Evolutionary conservation across 495 filamentous ascomycete genomes (phyloP).

Genomic region (Podospora tetraspora): DNA sequence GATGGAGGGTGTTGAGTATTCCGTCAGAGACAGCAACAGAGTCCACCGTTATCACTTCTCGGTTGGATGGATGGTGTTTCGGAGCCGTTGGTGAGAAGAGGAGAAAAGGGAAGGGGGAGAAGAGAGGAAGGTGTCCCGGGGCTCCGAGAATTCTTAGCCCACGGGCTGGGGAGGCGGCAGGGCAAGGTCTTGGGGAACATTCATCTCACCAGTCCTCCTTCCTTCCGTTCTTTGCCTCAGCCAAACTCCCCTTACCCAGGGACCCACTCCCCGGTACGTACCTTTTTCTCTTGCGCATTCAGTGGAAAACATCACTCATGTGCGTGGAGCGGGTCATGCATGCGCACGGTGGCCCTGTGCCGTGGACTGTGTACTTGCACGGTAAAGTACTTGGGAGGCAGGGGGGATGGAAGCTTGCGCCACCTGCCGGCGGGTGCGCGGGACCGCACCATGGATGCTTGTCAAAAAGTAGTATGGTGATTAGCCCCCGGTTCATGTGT

Average conservation of each 20-base stretch:
- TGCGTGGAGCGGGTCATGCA: no score
- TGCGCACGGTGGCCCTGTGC: not conserved
- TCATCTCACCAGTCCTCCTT: not conserved
- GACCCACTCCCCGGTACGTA: not conserved
- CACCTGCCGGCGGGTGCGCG: constrained; percentile 13
- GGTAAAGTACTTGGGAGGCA: not conserved
- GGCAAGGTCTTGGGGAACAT: no score
- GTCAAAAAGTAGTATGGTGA: constrained; percentile 14
- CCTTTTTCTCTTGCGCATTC: not conserved
- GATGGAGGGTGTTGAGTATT: not conserved
- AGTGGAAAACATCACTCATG: no score
- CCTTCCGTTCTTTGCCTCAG: constrained; percentile 3
- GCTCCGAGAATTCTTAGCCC: constrained; percentile 24
- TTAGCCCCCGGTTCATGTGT: constrained; percentile 17
- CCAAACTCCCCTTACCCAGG: constrained; percentile 20
- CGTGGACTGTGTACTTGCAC: constrained; percentile 4
- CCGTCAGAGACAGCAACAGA: not conserved
- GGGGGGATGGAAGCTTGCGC: not conserved
- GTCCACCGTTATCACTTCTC: not conserved
- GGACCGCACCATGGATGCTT: constrained; percentile 10
- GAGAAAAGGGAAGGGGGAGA: constrained; percentile 21
- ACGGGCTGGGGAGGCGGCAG: constrained; percentile 8
- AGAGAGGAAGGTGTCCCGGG: constrained; percentile 24
- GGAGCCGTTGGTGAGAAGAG: not conserved
- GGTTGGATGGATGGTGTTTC: not conserved